Conservation (phyloP, 768 basidiomycete genomes). For the Gloeostereum incarnatum region DNA sequence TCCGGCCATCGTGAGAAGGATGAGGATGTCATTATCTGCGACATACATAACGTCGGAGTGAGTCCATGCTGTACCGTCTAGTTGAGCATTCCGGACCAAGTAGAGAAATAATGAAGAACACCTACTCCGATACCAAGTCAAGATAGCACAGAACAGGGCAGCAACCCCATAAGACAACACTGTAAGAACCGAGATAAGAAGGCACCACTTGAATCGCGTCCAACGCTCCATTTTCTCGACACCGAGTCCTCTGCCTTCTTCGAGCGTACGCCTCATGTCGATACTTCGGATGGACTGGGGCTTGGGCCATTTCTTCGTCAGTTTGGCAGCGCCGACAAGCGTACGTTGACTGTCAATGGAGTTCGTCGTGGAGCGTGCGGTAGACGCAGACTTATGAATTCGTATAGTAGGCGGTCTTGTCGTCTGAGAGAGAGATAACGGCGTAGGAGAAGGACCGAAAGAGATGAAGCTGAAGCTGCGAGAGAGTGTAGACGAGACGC, state of each 20-base stretch:
- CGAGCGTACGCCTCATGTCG: slow-evolving; percentile 5
- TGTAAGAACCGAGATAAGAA: slow-evolving; percentile 43
- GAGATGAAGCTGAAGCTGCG: slow-evolving; percentile 1
- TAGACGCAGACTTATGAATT: background rate
- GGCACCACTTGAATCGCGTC: slow-evolving; percentile 54
- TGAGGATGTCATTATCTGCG: slow-evolving; percentile 45
- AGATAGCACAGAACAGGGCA: slow-evolving; percentile 39
- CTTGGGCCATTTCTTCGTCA: slow-evolving; percentile 9
- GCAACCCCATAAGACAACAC: slow-evolving; percentile 47
- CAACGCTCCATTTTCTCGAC: slow-evolving; percentile 34
- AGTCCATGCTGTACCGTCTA: slow-evolving; percentile 36
- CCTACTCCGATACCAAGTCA: slow-evolving; percentile 54
- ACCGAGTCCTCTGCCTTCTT: slow-evolving; percentile 27
- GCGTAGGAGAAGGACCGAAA: background rate
- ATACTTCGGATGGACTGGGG: background rate
- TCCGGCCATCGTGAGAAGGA: slow-evolving; percentile 50
- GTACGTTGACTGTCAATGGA: too few species aligned
- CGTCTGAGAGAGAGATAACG: background rate
- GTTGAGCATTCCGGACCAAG: background rate
- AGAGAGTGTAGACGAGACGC: background rate
- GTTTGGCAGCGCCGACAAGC: too few species aligned
- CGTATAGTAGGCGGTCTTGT: background rate
- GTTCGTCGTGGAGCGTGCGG: background rate
- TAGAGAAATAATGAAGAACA: slow-evolving; percentile 6
- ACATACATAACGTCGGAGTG: slow-evolving; percentile 55